phyloP scores from a whole-genome alignment of 805 yeast genomes.

The Candida taoyuanica region DNA sequence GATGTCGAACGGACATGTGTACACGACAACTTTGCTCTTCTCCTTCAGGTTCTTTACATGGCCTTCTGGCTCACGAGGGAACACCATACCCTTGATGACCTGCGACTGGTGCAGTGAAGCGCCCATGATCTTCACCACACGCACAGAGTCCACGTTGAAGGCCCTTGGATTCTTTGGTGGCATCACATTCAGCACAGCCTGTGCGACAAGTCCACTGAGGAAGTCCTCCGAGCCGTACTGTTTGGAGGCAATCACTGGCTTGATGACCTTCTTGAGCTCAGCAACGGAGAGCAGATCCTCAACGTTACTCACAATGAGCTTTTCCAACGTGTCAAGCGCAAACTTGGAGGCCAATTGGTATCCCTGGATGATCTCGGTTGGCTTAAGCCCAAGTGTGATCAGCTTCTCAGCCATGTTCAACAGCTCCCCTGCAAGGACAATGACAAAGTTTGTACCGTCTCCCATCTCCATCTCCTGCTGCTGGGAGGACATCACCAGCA shows the following conservation, averaged over 20 bases:
- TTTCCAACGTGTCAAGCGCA: constrained; percentile 64
- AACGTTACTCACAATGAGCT: constrained; percentile 56
- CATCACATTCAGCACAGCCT: constrained; percentile 74
- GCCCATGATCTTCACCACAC: constrained; percentile 98
- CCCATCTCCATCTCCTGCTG: constrained; percentile 98
- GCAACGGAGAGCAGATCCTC: constrained; percentile 49
- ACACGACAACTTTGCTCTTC: constrained; percentile 84
- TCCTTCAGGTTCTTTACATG: constrained; percentile 57
- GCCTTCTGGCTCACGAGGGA: constrained; percentile 97
- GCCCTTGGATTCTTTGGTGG: constrained; percentile 58
- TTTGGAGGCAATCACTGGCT: constrained; percentile 88
- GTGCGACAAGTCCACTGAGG: constrained; percentile 72
- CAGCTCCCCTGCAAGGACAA: constrained; percentile 89
- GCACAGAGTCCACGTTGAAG: constrained; percentile 88
- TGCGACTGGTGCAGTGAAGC: constrained; percentile 65
- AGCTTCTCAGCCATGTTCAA: constrained; percentile 83
- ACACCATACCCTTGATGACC: constrained; percentile 96
- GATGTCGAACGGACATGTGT: constrained; percentile 90
- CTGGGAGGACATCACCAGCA: constrained; percentile 91
- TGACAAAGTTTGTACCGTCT: constrained; percentile 88
- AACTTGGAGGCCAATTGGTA: constrained; percentile 80
- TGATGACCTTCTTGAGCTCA: constrained; percentile 66
- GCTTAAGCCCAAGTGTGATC: constrained; percentile 77
- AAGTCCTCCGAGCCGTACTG: constrained; percentile 86
- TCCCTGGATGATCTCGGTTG: constrained; percentile 92